Base-by-base conservation (phyloP, 2,329 filamentous ascomycete genomes). In the Pseudocercospora musae region DNA sequence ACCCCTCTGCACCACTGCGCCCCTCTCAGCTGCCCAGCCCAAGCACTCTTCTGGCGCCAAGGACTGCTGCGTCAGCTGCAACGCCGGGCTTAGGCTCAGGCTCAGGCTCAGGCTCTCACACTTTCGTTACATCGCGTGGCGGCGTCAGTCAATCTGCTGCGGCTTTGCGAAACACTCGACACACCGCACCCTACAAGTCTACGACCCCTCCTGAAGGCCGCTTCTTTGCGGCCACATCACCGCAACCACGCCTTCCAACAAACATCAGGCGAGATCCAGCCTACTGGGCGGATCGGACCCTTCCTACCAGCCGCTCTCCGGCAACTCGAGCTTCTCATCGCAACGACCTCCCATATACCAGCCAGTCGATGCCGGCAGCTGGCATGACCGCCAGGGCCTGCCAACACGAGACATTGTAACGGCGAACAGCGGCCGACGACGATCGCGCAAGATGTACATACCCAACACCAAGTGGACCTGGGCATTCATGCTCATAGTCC, bases 381-480 rank as follows among this genome's bases (percentile, higher is more conserved):
- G 79, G 72, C 80, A 84, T 76, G 75, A 80, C 69, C 79, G 82
- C 71, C 76, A 84, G 77, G 82, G 77, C 65, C 78, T 83, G 76
- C 67, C 78, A 74, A 42, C 76, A 70, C 46, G 70, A 66, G 68
- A 73, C 76, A 21, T 55, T 71, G 48, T 64, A 56, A 57, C 56
- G 52, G 50, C 59, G 25, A 49, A 42, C 15, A 57, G 68, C 72
- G 77, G 73, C 67, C 66, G 65, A 73, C 73, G 71, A 62, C 67
- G 72, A 50, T 58, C 55, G 37, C 46, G 73, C 69, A 86, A 78
- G 70, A 86, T 93, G 81, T 94, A 92, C 74, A 86, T 90, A 70
- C 89, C 96, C 70, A 90, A 87, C 74, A 90, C 90, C 61, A 86
- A 84, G 73, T 99, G 95, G 94, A 92, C 93, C 15, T 94, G 92